These are phyloP conservation scores for Oldenlandia corymbosa DNA, from an alignment of 257 asterid genomes.

Conservation along the genomic window DNA sequence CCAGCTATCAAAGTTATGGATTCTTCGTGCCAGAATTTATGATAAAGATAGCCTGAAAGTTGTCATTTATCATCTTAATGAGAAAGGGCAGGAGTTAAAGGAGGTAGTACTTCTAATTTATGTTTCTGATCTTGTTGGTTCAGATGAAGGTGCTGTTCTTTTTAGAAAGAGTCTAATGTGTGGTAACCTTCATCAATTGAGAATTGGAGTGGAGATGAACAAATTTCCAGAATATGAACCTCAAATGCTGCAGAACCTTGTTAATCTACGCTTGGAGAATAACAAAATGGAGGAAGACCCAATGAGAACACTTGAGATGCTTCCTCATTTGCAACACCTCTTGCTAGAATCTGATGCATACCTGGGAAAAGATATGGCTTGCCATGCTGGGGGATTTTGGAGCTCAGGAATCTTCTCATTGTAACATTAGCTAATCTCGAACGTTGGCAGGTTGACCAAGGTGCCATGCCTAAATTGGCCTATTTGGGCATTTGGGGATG, in stretches of 20 bases:
- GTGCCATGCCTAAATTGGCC: not conserved
- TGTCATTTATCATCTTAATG: not conserved
- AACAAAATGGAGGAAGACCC: slow-evolving; percentile 1
- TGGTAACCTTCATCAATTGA: too few species aligned
- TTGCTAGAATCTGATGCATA: not conserved
- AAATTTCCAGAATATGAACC: too few species aligned
- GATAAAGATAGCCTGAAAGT: not conserved
- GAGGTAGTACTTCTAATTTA: not conserved
- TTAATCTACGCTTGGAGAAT: not conserved
- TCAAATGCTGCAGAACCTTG: not conserved
- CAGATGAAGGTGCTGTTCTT: not conserved
- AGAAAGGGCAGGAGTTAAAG: not conserved
- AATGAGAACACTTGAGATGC: not conserved
- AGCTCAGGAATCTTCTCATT: not conserved
- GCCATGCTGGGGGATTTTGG: slow-evolving; percentile 1
- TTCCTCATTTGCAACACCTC: not conserved
- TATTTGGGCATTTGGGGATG: not conserved
- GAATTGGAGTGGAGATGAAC: too few species aligned
- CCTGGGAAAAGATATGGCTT: slow-evolving; percentile 5
- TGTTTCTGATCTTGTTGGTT: too few species aligned
- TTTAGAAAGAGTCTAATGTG: not conserved
- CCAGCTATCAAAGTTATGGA: too few species aligned
- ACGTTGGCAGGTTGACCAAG: not conserved
- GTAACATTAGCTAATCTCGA: not conserved
- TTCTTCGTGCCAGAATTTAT: not conserved